These are phyloP conservation scores for Rhodomyrtus psidioides DNA, from an alignment of 441 rosid genomes.

Conservation along the genomic window DNA sequence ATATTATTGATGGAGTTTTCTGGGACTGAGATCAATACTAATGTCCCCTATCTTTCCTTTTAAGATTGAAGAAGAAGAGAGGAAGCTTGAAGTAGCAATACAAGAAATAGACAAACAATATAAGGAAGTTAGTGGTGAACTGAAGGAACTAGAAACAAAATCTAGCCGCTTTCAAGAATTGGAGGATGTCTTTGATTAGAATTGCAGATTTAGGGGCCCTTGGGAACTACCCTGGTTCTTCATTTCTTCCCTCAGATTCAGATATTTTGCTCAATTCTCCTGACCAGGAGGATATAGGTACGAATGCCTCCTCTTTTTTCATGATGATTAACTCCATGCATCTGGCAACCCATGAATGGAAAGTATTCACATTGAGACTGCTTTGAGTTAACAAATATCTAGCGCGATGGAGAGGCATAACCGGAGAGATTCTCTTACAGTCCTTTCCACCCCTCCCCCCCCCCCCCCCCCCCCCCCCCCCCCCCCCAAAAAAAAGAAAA, in stretches of 20 bases:
- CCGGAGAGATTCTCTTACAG: background rate
- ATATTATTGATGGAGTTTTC: background rate
- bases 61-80: slow-evolving; percentile 93
- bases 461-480: too few relatives aligned
- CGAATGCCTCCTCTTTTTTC: background rate
- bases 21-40: background rate
- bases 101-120: slow-evolving; percentile 81
- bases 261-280: slow-evolving; percentile 95
- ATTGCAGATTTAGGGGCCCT: slow-evolving; percentile 83
- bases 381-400: background rate
- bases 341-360: background rate
- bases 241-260: slow-evolving; percentile 93
- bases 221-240: slow-evolving; percentile 88
- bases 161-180: slow-evolving; percentile 82
- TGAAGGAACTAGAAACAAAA: slow-evolving; percentile 77
- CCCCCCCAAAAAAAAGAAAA: too few relatives aligned
- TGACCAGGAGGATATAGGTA: slow-evolving; percentile 86
- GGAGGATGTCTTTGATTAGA: slow-evolving; percentile 36
- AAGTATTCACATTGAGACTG: background rate
- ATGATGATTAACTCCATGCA: background rate
- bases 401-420: background rate
- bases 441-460: background rate
- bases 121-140: slow-evolving; percentile 54
- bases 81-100: slow-evolving; percentile 78
- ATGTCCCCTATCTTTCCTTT: slow-evolving; percentile 6